Percentiles rank a stretch among this genome's conserved stretches.
phyloP scores from a whole-genome alignment of 192 early-diverging fungal genomes.

The Gigaspora rosea region DNA sequence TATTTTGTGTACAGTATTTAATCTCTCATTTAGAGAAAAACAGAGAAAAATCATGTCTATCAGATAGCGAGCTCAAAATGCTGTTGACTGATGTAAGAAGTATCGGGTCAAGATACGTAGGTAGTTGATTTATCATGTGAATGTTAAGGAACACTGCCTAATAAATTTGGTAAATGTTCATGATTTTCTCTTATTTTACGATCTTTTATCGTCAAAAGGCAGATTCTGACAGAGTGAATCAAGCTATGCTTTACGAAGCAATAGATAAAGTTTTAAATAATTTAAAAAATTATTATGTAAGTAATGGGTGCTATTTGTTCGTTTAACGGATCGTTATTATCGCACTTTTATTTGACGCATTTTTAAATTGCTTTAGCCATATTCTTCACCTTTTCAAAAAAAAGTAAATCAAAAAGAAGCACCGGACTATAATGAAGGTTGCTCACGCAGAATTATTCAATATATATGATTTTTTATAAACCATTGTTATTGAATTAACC shows the following conservation, averaged over 20 bases:
- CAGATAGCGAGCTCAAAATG: too few relatives aligned
- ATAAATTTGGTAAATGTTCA: too few relatives aligned
- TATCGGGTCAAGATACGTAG: too few relatives aligned
- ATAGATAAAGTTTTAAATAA: slow-evolving; percentile 82
- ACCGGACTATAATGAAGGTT: slow-evolving; percentile 87
- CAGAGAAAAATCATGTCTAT: too few relatives aligned
- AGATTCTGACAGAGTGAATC: slow-evolving; percentile 80
- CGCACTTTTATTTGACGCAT: background rate
- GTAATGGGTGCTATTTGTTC: background rate
- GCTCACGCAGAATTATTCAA: too few relatives aligned
- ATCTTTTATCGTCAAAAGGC: slow-evolving; percentile 44
- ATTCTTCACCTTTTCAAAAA: slow-evolving; percentile 81
- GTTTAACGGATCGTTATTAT: background rate
- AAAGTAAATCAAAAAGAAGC: slow-evolving; percentile 89
- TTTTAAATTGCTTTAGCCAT: slow-evolving; percentile 54
- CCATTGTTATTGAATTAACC: too few relatives aligned
- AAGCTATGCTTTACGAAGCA: slow-evolving; percentile 90
- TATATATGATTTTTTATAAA: too few relatives aligned
- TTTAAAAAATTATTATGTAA: slow-evolving; percentile 74
- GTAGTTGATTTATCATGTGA: background rate
- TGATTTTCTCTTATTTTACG: too few relatives aligned
- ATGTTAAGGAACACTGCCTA: background rate
- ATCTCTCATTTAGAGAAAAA: too few relatives aligned
- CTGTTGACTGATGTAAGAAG: too few relatives aligned
- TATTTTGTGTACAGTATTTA: too few relatives aligned